Evolutionary conservation across 805 yeast genomes (phyloP), one percentile per base, ranked within the genome.

Genomic region (Tetrapisispora pingtungensis): DNA sequence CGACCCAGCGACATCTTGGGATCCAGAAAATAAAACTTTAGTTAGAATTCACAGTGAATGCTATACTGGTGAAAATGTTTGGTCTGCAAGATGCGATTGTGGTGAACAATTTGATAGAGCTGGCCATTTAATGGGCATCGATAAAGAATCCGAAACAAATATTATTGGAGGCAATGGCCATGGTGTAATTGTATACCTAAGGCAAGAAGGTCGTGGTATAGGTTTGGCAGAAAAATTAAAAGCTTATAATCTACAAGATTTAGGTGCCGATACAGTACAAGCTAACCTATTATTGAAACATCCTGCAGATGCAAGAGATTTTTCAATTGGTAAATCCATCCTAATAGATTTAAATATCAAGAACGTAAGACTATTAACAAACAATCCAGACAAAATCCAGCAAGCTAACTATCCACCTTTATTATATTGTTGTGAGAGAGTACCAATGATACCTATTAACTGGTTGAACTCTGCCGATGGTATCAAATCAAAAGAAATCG

Each of bases 41-140:
- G 95, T 84, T 4, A 73, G 99, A 48, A 88, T 93, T 52, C 99
- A 93, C 61, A 84, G 95, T 3, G 99, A 93, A 61, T 93, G 99
- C 65, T 93, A 90, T 68, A 93, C 99, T 0, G 99, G 99, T 3
- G 99, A 93, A 61, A 93, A 97, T 1, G 97, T 97, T 10, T 93
- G 99, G 98, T 80, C 90, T 46, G 97, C 99, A 1, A 75, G 99
- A 44, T 93, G 99, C 65, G 99, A 93, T 65, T 93, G 99, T 67
- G 99, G 99, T 18, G 99, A 93, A 65, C 99, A 93, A 68, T 85
- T 93, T 56, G 97, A 93, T 64, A 96, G 94, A 65, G 97, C 97
- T 1, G 98, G 97, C 8, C 74, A 94, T 49, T 64, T 87, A 36
- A 93, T 93, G 90, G 59, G 63, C 10, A 50, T 59, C 34, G 60